phyloP scores from a whole-genome alignment of 1,139 yeast genomes.

The Protomyces gravidus region DNA sequence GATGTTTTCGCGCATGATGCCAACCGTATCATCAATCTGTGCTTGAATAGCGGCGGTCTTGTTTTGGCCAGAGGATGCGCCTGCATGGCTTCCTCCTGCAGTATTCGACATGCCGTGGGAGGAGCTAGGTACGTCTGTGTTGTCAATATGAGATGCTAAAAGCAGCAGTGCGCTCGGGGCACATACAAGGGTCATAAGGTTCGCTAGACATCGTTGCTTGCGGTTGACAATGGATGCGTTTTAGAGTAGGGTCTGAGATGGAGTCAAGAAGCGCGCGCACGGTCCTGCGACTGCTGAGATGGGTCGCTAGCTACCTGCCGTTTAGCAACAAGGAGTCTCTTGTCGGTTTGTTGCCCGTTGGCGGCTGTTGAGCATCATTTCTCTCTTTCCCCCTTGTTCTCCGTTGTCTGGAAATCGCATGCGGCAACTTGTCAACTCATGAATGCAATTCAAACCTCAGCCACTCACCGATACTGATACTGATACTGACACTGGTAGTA shows the following conservation, averaged over 20 bases:
- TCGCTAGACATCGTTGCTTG: constrained; percentile 21
- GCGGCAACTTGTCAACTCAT: neutral
- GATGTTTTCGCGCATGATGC: constrained; percentile 95
- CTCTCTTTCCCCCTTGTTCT: too few species aligned
- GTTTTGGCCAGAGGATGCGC: constrained; percentile 14
- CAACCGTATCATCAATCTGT: constrained; percentile 96
- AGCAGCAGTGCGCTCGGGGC: too few species aligned
- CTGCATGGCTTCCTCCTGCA: constrained; percentile 15
- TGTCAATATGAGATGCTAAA: too few species aligned
- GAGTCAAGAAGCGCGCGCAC: neutral
- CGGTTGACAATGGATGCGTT: too few species aligned
- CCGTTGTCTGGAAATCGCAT: too few species aligned
- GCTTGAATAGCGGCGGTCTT: constrained; percentile 37
- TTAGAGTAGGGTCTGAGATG: neutral
- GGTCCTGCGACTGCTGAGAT: too few species aligned
- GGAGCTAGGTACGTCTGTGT: neutral
- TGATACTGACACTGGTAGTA: neutral
- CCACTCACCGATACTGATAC: neutral
- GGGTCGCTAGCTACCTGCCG: too few species aligned
- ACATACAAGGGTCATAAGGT: constrained; percentile 27
- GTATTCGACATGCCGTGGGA: constrained; percentile 3
- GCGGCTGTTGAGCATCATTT: too few species aligned
- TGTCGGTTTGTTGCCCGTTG: too few species aligned
- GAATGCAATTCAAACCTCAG: neutral
- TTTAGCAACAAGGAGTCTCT: too few species aligned